phyloP scores from a whole-genome alignment of 148 eudicot genomes.

The Rhododendron molle region DNA sequence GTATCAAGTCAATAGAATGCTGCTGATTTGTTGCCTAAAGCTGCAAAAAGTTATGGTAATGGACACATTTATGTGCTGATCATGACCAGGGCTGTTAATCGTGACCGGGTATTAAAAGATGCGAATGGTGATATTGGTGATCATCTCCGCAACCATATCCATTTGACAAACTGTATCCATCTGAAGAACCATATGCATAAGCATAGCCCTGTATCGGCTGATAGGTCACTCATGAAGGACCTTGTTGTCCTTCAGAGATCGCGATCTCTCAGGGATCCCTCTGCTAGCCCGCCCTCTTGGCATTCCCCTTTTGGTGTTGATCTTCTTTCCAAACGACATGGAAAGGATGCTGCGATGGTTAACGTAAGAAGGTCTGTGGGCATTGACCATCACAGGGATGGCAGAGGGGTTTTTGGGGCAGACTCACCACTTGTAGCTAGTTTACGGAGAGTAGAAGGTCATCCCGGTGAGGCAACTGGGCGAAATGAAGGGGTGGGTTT shows the following conservation, averaged over 20 bases:
- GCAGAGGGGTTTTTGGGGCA: conserved; percentile 28
- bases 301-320: conserved; percentile 61
- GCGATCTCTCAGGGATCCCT: conserved; percentile 86
- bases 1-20: conserved; percentile 37
- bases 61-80: conserved; percentile 32
- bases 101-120: conserved; percentile 77
- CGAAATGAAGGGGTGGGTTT: conserved; percentile 23
- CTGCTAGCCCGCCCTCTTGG: conserved; percentile 80
- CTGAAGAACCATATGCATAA: conserved; percentile 97
- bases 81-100: conserved; percentile 77
- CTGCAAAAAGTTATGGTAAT: conserved; percentile 20
- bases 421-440: conserved; percentile 44
- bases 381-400: conserved; percentile 35
- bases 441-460: conserved; percentile 19
- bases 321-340: conserved; percentile 44
- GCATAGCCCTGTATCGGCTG: conserved; percentile 68
- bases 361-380: conserved; percentile 59
- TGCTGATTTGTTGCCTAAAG: conserved; percentile 26
- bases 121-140: conserved; percentile 76
- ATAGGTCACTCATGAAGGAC: conserved; percentile 78
- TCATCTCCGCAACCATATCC: conserved; percentile 86
- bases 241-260: conserved; percentile 82
- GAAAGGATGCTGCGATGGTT: conserved; percentile 24
- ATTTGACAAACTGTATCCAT: conserved; percentile 95
- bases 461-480: conserved; percentile 23